phyloP scores from a whole-genome alignment of 805 yeast species.

The Candida peoriensis region DNA sequence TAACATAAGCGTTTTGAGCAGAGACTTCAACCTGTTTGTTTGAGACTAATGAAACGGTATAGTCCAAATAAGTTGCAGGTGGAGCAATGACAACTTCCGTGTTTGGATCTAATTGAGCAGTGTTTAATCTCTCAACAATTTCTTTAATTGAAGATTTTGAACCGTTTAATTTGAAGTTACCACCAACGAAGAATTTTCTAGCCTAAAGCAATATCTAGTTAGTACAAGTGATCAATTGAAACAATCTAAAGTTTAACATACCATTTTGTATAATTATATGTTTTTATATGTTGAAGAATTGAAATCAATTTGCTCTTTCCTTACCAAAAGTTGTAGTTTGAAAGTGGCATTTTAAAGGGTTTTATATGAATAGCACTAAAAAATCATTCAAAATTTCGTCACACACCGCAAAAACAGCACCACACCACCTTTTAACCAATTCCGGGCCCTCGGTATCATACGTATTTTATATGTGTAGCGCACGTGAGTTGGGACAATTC shows the following conservation, averaged over 20 bases:
- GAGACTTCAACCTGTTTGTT: conserved; percentile 73
- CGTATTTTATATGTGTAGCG: too few species aligned
- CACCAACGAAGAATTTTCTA: conserved; percentile 95
- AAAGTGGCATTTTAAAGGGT: too few species aligned
- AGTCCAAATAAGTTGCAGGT: conserved; percentile 86
- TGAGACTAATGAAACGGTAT: conserved; percentile 63
- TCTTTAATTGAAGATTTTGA: conserved; percentile 76
- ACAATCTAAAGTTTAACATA: neutral
- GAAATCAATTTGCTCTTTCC: too few species aligned
- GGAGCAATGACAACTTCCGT: conserved; percentile 96
- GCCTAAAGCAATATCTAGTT: conserved; percentile 37
- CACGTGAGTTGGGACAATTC: too few species aligned
- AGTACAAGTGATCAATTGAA: neutral
- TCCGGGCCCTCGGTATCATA: too few species aligned
- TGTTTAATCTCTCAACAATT: conserved; percentile 80
- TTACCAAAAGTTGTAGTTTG: too few species aligned
- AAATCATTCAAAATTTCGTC: too few species aligned
- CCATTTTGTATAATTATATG: neutral
- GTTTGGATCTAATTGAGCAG: conserved; percentile 64
- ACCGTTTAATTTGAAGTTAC: conserved; percentile 99
- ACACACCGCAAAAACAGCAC: too few species aligned
- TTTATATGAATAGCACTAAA: too few species aligned
- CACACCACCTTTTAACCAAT: too few species aligned
- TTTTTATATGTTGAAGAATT: too few species aligned
- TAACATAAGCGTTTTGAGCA: conserved; percentile 87